Evolutionary conservation across 305 asterid species (phyloP), one percentile per base, ranked within the genome.

Genomic region (Fraxinus albicans): DNA sequence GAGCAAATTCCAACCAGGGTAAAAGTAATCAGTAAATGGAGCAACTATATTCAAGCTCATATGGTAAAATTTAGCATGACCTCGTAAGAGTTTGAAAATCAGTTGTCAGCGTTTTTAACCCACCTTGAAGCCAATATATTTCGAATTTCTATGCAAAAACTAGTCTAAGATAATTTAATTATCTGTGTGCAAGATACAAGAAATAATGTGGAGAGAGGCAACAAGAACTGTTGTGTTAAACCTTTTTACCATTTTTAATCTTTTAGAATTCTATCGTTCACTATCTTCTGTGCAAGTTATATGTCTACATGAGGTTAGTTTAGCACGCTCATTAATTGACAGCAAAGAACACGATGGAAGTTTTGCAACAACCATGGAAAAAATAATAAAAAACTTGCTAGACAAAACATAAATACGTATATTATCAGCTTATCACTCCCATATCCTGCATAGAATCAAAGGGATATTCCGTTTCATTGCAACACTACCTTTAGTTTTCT

Each of bases 131-230:
- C 34, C 67, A 77, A 34, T 78, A 29, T 25, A 23, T 21, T 82
- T 80, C 19, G 34, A 38, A 38, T 31, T 72, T 80, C 60, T 58
- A 38, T 8, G 73, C 73, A 69, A 69, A 47, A 55, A 55, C 31
- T 63, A 47, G 35, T 78, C 72, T 2, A 40, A 76, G 73, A 67
- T 82, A 79, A 36, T 31, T 58, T 34, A 77, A 21, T 77, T 75
- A 76, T 33, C 12, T 44, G 55, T 19, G 3, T 35, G 73, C 38
- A 27, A 29, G 75, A 10, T 74, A 25, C 25, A 36, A 63, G 27
- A 29, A 40, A 70, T 55, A 58, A 36, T 53, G 47, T 8, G 8
- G 58, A 73, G 77, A 35, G 70, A 83, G 63, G 34, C 50, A 29
- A 58, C 19, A 27, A 80, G 73, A 78, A 81, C 21, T 40, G 38